phyloP scores from a whole-genome alignment of 1,284 basidiomycete species.

The Amylostereum areolatum region DNA sequence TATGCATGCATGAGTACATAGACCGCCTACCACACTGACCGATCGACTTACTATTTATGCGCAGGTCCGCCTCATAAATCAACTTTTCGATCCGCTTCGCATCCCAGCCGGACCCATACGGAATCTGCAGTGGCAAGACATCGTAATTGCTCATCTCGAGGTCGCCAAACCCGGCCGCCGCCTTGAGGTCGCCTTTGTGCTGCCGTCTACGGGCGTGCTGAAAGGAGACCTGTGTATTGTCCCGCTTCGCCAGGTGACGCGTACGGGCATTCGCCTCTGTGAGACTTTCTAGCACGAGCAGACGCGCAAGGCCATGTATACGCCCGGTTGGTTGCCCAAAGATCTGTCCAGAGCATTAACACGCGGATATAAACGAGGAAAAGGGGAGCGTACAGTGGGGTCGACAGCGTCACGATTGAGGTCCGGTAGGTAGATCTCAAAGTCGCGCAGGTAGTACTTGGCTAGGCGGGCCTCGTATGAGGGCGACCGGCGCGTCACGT shows the following conservation, averaged over 20 bases:
- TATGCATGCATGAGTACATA: background rate
- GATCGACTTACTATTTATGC: constrained; percentile 48
- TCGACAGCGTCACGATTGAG: constrained; percentile 45
- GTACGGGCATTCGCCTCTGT: constrained; percentile 34
- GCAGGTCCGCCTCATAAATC: constrained; percentile 48
- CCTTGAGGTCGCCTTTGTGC: constrained; percentile 49
- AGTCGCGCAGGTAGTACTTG: constrained; percentile 47
- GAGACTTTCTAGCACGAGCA: constrained; percentile 53
- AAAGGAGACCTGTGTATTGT: constrained; percentile 42
- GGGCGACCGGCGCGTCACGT: constrained; percentile 51
- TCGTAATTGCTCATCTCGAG: constrained; percentile 58
- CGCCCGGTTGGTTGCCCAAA: constrained; percentile 50
- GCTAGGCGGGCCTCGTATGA: constrained; percentile 57
- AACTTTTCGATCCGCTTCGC: constrained; percentile 51
- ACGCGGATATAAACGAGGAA: background rate
- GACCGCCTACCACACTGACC: background rate
- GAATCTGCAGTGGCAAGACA: constrained; percentile 49
- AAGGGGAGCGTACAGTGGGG: constrained; percentile 38
- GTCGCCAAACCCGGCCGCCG: constrained; percentile 30
- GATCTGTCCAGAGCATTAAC: constrained; percentile 33
- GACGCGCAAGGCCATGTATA: constrained; percentile 52
- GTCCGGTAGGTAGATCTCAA: constrained; percentile 49
- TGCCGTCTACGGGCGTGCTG: constrained; percentile 18
- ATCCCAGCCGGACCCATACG: constrained; percentile 59
- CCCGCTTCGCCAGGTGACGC: constrained; percentile 37